Base-by-base conservation (phyloP, 2,329 filamentous ascomycete species). In the Stromatinia cepivora region DNA sequence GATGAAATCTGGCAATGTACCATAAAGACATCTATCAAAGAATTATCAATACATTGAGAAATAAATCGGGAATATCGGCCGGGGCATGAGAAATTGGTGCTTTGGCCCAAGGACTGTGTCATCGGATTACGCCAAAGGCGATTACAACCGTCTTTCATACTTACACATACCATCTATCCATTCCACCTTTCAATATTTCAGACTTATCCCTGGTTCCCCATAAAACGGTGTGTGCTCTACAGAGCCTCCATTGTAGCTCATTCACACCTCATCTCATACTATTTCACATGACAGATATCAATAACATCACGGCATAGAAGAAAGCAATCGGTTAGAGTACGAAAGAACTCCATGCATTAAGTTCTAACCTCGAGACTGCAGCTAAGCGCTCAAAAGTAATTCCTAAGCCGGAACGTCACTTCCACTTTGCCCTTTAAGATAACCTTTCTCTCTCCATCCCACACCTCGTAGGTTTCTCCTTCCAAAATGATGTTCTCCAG, bases 301-400 rank as follows among this genome's bases (percentile, higher is more conserved):
- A 64, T 20, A 15, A 39, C 22, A 39, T 39, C 34, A 4, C n/a
- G 31, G 31, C 5, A 64, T 22, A 42, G 0, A 13, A n/a, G 2
- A 22, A 8, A 4, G 10, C 15, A 42, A 52, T 39, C 15, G 39
- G 31, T 22, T 25, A 39, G 28, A 8, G n/a, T 39, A 25, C n/a
- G 46, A 52, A 64, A 39, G 6, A 64, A 42, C 34, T 25, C 22
- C 28, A 57, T 66, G 25, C 52, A 59, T 58, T 34, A 48, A 58
- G 28, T 36, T 48, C 15, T 52, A 20, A 28, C 42, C 45, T 58
- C 52, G 53, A 66, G 52, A 66, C 64, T 58, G 53, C 64, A 66
- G 34, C 45, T 59, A 66, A 66, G 64, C 42, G 64, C 64, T 66
- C 64, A 57, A 58, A 48, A 59, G 7, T 39, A 34, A 66, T 10